Conservation (phyloP, 2,329 filamentous ascomycete species). For the Penicillium sclerotiorum region DNA sequence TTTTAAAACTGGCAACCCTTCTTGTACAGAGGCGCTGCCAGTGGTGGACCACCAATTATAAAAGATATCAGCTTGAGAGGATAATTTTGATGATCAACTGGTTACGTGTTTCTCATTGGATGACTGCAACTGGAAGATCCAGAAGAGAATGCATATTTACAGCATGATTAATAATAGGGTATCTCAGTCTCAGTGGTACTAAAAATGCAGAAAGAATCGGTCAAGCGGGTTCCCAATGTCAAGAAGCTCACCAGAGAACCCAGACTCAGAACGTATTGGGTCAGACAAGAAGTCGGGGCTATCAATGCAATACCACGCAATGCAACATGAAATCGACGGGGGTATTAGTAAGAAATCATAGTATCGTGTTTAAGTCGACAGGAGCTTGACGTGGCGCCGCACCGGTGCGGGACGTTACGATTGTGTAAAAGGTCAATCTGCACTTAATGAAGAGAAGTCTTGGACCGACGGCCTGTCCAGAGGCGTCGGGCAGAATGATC, state of each 20-base stretch:
- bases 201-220: neutral
- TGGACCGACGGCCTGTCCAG: conserved; percentile 20
- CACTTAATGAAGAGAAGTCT: conserved; percentile 5
- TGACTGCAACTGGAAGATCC: neutral
- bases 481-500: conserved; percentile 13
- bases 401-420: too few relatives aligned
- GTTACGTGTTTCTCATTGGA: neutral
- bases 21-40: too few relatives aligned
- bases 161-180: conserved; percentile 7
- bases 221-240: too few relatives aligned
- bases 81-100: neutral
- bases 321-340: conserved; percentile 10
- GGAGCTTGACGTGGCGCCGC: too few relatives aligned
- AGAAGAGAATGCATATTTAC: conserved; percentile 1
- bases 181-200: conserved; percentile 11
- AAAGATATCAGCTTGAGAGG: too few relatives aligned
- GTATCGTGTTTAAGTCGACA: neutral
- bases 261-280: neutral
- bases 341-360: conserved; percentile 4
- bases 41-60: too few relatives aligned
- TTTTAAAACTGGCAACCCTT: too few relatives aligned
- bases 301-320: conserved; percentile 10
- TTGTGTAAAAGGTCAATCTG: too few relatives aligned
- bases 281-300: conserved; percentile 3
- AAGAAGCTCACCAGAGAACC: neutral